Conservation (phyloP, 2,329 filamentous ascomycete species). For the Didymella sp. region DNA sequence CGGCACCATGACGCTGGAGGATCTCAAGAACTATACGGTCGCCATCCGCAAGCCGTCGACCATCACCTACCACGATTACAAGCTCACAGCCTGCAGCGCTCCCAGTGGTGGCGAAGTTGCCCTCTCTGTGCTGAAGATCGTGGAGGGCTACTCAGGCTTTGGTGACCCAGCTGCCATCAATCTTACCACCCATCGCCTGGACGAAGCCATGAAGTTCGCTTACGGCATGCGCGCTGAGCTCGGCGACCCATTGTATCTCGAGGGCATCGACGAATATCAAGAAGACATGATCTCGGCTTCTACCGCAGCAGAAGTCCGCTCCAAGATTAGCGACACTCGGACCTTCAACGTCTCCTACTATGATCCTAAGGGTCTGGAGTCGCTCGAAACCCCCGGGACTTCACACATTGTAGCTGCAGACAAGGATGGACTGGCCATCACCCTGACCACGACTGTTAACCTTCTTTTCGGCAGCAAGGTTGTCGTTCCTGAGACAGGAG, state of each 20-base stretch:
- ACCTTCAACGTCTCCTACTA: constrained; percentile 79
- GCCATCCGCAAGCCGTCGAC: constrained; percentile 66
- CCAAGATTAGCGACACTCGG: constrained; percentile 72
- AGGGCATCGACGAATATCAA: constrained; percentile 69
- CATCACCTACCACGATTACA: constrained; percentile 67
- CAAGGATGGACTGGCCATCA: constrained; percentile 74
- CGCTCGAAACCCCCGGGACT: constrained; percentile 74
- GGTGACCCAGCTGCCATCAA: constrained; percentile 64
- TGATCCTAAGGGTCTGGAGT: constrained; percentile 70
- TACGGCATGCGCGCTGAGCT: constrained; percentile 79
- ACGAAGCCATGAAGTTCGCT: constrained; percentile 88
- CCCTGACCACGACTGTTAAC: constrained; percentile 87
- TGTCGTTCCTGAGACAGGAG: constrained; percentile 80
- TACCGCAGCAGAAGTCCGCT: constrained; percentile 66
- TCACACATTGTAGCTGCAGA: constrained; percentile 78
- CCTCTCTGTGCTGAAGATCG: constrained; percentile 78
- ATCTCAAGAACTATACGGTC: constrained; percentile 77
- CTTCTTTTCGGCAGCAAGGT: constrained; percentile 81
- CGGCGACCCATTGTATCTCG: constrained; percentile 80
- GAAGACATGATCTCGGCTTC: constrained; percentile 67
- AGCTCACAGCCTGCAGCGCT: constrained; percentile 71
- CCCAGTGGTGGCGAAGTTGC: constrained; percentile 81
- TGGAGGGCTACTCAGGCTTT: constrained; percentile 76
- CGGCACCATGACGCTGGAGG: constrained; percentile 84
- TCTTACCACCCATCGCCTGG: constrained; percentile 79